Evolutionary conservation across 2,329 filamentous ascomycete genomes (phyloP).

Genomic region (Tolypocladium capitatum): DNA sequence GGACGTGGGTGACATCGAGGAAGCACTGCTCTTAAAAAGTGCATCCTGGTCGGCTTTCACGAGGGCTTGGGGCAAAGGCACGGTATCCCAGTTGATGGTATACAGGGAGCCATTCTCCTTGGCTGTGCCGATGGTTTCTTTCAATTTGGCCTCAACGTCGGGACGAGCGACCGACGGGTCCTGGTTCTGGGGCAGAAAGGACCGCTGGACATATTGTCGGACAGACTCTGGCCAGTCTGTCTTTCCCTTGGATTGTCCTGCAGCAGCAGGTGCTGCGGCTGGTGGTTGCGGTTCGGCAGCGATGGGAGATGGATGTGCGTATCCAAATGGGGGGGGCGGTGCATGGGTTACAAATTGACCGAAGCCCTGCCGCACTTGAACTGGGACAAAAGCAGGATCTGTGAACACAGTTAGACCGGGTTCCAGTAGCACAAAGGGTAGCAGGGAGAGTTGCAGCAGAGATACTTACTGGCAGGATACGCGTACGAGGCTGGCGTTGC

Average conservation of each 20-base stretch:
- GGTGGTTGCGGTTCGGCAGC: constrained; percentile 17
- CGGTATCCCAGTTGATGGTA: constrained; percentile 65
- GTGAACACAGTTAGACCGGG: constrained; percentile 11
- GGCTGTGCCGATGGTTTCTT: constrained; percentile 69
- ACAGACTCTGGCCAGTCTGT: constrained; percentile 74
- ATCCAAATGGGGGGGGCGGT: constrained; percentile 17
- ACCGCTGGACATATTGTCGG: constrained; percentile 76
- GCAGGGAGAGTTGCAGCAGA: neutral
- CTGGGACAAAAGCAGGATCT: constrained; percentile 46
- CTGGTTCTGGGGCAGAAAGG: constrained; percentile 64
- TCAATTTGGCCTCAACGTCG: constrained; percentile 77
- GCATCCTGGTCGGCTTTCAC: constrained; percentile 56
- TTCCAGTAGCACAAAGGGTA: neutral
- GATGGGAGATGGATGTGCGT: constrained; percentile 14
- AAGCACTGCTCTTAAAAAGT: constrained; percentile 25
- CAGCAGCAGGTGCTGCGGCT: constrained; percentile 14
- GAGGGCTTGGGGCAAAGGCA: constrained; percentile 76
- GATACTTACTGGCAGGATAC: constrained; percentile 24
- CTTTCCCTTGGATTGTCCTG: constrained; percentile 38
- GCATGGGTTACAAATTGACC: constrained; percentile 28
- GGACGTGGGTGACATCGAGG: constrained; percentile 9
- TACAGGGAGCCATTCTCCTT: constrained; percentile 61
- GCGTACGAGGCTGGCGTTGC: constrained; percentile 20
- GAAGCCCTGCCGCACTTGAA: constrained; percentile 49
- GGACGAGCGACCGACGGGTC: constrained; percentile 45